Base-by-base conservation (phyloP, 177 flowering plant genomes). In the Vitis hybrid region DNA sequence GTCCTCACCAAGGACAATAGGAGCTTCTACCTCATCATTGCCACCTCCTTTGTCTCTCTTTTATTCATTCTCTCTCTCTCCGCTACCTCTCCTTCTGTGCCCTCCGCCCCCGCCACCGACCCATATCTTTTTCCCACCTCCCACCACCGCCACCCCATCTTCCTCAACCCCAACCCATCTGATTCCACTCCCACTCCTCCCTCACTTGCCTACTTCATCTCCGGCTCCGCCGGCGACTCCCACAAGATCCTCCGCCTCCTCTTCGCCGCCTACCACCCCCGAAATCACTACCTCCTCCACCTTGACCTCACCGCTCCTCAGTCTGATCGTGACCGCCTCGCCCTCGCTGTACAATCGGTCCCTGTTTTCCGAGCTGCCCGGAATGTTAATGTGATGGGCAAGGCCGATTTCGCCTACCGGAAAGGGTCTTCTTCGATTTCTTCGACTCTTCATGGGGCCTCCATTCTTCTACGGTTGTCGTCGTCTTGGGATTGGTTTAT, bases 401-500 rank as follows among this genome's bases (percentile, higher is more conserved):
- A 84, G 52, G 82, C 92, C 4, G 97, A 92, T 79, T 82, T 81
- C 62, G 86, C 81, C 3, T 81, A 90, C 77, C 71, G 77, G 0
- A 74, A 73, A 12, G 97, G 97, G 11, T 84, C 91, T 2, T 86
- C 98, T 11, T 51, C 84, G 11, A 71, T 94, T 44, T 79, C 97
- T 0, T 65, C 91, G 10, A 83, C 88, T 8, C 89, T 93, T 38
- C 98, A 84, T 54, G 97, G 90, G 2, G 99, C 97, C 13, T 80
- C 99, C 7, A 78, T 95, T 19, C 76, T 95, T 20, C 80, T 95
- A 4, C 74, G 87, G 1, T 63, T 86, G 38, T 75, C 83, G 1
- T 11, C 52, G 3, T 70, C 50, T 59, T 95, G 99, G 99, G 97
- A 95, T 75, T 95, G 99, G 99, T 94, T 95, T 64, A 72, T 95